Base-by-base conservation (phyloP, 441 rosid species). In the Adansonia gregorii region DNA sequence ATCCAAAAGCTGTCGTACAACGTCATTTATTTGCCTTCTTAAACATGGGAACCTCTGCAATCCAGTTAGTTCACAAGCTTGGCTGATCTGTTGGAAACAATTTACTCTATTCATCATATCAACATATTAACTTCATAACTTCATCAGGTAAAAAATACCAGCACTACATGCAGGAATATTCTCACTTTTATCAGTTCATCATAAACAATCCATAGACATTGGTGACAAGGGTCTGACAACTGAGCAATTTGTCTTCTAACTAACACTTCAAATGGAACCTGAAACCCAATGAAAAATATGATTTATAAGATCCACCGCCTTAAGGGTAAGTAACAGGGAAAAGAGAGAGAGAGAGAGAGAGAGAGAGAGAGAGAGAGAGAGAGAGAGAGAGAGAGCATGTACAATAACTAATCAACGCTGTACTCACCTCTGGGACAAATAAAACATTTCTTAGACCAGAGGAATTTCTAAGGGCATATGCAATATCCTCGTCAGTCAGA, bases 261-360 rank as follows among this genome's bases (percentile, higher is more conserved):
- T 65, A 89, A 77, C 79, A 86, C 83, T 82, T 85, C 88, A 83
- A 89, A 89, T 24, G 91, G 89, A 49, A 81, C 88, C 93, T 89
- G 78, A 78, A 84, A 67, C 76, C 65, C 78, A 76, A 24, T 4
- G 45, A 56, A 14, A 64, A 15, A 68, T n/a, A 64, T 46, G 39
- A 43, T 39, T 51, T 46, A 54, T 10, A 56, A 71, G 49, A 31
- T 54, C 55, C 60, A 58, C 24, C 6, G 52, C 75, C 15, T 19
- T 58, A 19, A 45, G 7, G 11, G 35, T 35, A 39, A 55, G 72
- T 66, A 8, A 20, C 22, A 6, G 65, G 1, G 7, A 41, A 27
- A n/a, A 11, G 17, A 52, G 2, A 12, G 1, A 24, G 41, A 52
- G 2, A 12, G 1, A 24, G 41, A 58, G 64, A 58, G 54, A 11